A percentile compares a stretch with the other conserved stretches of the same genome.
Evolutionary conservation across 2,329 filamentous ascomycete species (phyloP).

Genomic region (Cordyceps militaris): DNA sequence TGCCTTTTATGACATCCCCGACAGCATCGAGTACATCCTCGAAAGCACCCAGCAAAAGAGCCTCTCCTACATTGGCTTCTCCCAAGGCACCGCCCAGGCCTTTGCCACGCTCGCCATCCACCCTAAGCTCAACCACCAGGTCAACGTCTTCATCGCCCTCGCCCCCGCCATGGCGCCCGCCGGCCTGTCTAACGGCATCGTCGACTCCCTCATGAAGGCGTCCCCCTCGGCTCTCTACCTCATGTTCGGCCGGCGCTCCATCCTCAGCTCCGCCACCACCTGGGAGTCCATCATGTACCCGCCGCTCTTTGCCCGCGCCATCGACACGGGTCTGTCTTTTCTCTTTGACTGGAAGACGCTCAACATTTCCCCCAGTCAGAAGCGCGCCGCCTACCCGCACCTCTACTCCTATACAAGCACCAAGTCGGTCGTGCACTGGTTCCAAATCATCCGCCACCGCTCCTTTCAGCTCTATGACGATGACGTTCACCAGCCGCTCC

Average conservation of each 20-base stretch:
- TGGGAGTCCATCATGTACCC: slow-evolving; percentile 96
- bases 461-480: slow-evolving; percentile 99
- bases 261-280: slow-evolving; percentile 88
- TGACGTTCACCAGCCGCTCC: slow-evolving; percentile 72
- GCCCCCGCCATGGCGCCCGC: slow-evolving; percentile 95
- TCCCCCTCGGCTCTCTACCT: slow-evolving; percentile 89
- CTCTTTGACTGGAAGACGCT: slow-evolving; percentile 83
- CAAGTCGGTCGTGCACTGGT: slow-evolving; percentile 98
- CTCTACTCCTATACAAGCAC: slow-evolving; percentile 95
- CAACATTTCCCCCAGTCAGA: slow-evolving; percentile 82
- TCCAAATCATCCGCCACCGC: slow-evolving; percentile 95
- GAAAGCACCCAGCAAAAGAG: slow-evolving; percentile 74
- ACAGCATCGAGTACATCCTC: slow-evolving; percentile 88
- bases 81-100: slow-evolving; percentile 92
- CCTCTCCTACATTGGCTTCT: slow-evolving; percentile 94
- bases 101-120: slow-evolving; percentile 92
- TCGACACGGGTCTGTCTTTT: slow-evolving; percentile 74
- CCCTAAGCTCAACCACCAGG: slow-evolving; percentile 81
- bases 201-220: slow-evolving; percentile 87
- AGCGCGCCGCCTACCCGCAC: slow-evolving; percentile 91
- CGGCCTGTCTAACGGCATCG: slow-evolving; percentile 80
- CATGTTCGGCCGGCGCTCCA: slow-evolving; percentile 84
- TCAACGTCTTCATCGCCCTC: slow-evolving; percentile 93
- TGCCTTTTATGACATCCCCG: slow-evolving; percentile 93
- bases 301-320: slow-evolving; percentile 80